Evolutionary conservation across 768 basidiomycete species (phyloP).

Genomic region (Lyophyllum atratum): DNA sequence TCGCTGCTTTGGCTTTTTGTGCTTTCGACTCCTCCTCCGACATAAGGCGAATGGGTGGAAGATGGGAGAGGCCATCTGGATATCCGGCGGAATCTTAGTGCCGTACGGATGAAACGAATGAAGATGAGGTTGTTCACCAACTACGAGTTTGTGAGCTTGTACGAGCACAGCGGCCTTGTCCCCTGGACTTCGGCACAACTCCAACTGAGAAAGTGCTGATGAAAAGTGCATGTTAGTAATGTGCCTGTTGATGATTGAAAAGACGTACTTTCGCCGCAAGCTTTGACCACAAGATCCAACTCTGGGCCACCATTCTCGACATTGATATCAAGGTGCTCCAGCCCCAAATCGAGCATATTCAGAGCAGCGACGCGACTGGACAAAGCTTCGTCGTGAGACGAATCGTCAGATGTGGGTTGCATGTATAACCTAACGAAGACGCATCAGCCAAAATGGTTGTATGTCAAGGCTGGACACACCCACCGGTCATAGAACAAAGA

Average conservation of each 20-base stretch:
- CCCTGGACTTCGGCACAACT: slow-evolving; percentile 54
- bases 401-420: slow-evolving; percentile 66
- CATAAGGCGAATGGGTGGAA: slow-evolving; percentile 76
- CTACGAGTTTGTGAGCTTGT: slow-evolving; percentile 81
- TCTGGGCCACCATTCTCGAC: slow-evolving; percentile 54
- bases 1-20: slow-evolving; percentile 22
- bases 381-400: slow-evolving; percentile 87
- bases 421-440: slow-evolving; percentile 64
- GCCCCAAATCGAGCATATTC: slow-evolving; percentile 84
- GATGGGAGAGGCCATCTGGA: slow-evolving; percentile 71
- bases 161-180: slow-evolving; percentile 85
- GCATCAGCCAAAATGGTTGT: not conserved
- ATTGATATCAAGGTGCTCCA: slow-evolving; percentile 89
- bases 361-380: slow-evolving; percentile 89
- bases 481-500: slow-evolving; percentile 84
- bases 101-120: not conserved
- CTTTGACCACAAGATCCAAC: slow-evolving; percentile 64
- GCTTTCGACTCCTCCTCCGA: slow-evolving; percentile 51
- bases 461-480: slow-evolving; percentile 18
- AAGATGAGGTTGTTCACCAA: slow-evolving; percentile 54
- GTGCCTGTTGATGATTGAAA: not conserved
- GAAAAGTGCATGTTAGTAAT: not conserved
- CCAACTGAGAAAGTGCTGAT: slow-evolving; percentile 38
- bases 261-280: slow-evolving; percentile 75
- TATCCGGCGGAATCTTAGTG: not conserved